Evolutionary conservation across 1,139 yeast species (phyloP).

Genomic region (Pichia norvegensis): DNA sequence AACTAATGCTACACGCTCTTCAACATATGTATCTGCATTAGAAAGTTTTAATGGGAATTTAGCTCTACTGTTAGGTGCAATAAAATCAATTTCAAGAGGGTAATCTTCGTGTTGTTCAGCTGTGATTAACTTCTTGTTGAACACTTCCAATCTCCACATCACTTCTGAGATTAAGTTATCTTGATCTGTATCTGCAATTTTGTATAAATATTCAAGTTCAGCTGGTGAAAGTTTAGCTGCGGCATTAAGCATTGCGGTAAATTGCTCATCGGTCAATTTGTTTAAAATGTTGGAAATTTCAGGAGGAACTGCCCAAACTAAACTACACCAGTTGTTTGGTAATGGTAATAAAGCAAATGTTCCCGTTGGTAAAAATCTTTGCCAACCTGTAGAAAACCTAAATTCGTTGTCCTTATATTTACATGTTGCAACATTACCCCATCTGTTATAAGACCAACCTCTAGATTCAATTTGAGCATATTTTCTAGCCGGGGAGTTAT

Average conservation of each 20-base stretch:
- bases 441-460: conserved; percentile 87
- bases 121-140: conserved; percentile 31
- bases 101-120: conserved; percentile 47
- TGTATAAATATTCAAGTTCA: conserved; percentile 71
- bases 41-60: conserved; percentile 82
- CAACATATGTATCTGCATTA: conserved; percentile 84
- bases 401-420: conserved; percentile 66
- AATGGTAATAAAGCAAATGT: conserved; percentile 88
- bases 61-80: conserved; percentile 65
- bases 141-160: conserved; percentile 58
- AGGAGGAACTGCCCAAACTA: conserved; percentile 90
- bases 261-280: conserved; percentile 51
- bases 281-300: conserved; percentile 59
- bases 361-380: conserved; percentile 84
- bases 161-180: conserved; percentile 55
- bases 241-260: conserved; percentile 72
- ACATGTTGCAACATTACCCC: conserved; percentile 87
- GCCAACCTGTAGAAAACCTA: conserved; percentile 73
- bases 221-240: conserved; percentile 71
- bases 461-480: conserved; percentile 76
- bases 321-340: conserved; percentile 76
- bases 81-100: conserved; percentile 58
- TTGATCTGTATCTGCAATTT: conserved; percentile 42
- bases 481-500: conserved; percentile 83
- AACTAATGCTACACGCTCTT: conserved; percentile 77